Base-by-base conservation (phyloP, 2,329 filamentous ascomycete genomes). In the Gaeumannomyces sp. region DNA sequence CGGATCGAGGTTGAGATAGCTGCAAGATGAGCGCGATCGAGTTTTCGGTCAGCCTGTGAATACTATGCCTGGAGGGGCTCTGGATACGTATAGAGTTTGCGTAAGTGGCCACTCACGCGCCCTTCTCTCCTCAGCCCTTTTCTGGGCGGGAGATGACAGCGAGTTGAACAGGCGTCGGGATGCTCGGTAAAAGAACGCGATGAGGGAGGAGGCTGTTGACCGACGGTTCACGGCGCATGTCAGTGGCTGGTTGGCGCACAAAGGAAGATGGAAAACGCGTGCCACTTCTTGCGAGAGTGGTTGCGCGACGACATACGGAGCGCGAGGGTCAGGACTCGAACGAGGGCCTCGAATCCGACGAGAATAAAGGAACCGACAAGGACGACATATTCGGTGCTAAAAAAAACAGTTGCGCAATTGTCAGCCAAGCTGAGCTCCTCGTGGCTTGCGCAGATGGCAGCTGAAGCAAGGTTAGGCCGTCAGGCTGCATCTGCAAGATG, bases 291-390 rank as follows among this genome's bases (percentile, higher is more conserved):
- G 11, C n/a, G n/a, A 13, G 33, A 25, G 50, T 35, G 16, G 35
- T 5, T 25, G 16, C 62, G 63, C 63, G 64, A 59, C 62, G 38
- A 79, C 89, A 75, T 79, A 93, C 90, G 95, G 58, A 99, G 84
- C 50, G 92, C 91, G 67, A 97, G 85, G 1, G 95, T 98, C 67
- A 97, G 85, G 66, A 96, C 81, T 71, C 94, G 88, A 71, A 97
- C 89, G 67, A 96, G 73, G 65, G 88, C 88, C 76, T 99, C 95
- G 69, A 97, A 83, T 60, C 87, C 83, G 66, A 98, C 89, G 53
- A 99, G 85, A 63, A 92, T 72, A 72, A 98, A 90, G 10, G 94
- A 98, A 64, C 88, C 87, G 60, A 95, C 78, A 59, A 99, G 85
- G 56, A 93, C 92, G 68, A 96, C 78, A 79, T 98, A 98, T 79